Base-by-base conservation (phyloP, 2,329 filamentous ascomycete species). In the Xylariaceae sp. region DNA sequence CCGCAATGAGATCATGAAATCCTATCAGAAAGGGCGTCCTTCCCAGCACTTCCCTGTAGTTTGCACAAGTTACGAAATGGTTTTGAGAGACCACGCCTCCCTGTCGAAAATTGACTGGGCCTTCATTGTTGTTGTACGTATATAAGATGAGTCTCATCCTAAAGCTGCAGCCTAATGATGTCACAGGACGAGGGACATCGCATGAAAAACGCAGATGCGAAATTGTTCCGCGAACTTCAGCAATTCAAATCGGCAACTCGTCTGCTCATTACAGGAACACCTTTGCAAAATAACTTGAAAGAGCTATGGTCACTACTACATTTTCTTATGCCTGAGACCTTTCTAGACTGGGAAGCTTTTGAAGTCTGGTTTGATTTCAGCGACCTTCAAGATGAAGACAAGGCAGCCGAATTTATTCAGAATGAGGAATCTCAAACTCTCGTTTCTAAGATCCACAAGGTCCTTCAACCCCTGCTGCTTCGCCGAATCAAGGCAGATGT, bases 321-420 rank as follows among this genome's bases (percentile, higher is more conserved):
- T 62, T 99, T 99, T 61, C 74, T 99, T 0, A 79, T 97, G 42
- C 94, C 92, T 0, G 88, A 88, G 36, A 91, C 96, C 31, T 99
- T 99, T 60, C 90, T 91, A 41, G 89, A 96, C 60, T 85, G 95
- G 67, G 89, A 95, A 42, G 90, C 89, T 0, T 99, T 99, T 51
- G 89, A 96, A 63, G 84, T 84, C 1, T 97, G 92, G 91, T 99
- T 99, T 55, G 92, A 99, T 66, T 99, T 99, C 61, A 94, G 89
- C 0, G 91, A 90, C 7, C 76, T 99, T 1, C 83, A 95, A 48
- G 89, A 97, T 52, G 89, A 91, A 57, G 78, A 86, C 33, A 85
- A 83, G 0, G 87, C 90, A 1, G 83, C 89, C 44, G 82, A 91
- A 40, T 86, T 95, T 45, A 78, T 95, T 6, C 85, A 86, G 3